Evolutionary conservation across 140 eudicot genomes (phyloP).

Genomic region (Ambrosia hybrid): DNA sequence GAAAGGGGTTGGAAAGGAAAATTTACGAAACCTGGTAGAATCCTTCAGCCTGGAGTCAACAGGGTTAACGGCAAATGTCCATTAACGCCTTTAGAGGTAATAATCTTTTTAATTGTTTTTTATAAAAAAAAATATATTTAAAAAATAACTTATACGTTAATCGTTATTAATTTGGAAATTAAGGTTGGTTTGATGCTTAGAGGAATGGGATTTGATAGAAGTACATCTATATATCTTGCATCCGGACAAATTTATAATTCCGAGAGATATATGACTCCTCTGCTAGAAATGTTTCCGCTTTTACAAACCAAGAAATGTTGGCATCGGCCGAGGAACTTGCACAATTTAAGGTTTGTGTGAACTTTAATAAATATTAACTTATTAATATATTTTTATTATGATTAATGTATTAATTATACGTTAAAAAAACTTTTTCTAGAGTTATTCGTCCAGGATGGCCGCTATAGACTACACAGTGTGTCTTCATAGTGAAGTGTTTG

Average conservation of each 20-base stretch:
- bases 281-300: constrained; percentile 92
- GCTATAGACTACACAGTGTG: constrained; percentile 97
- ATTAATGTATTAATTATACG: not conserved
- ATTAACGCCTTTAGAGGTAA: constrained; percentile 87
- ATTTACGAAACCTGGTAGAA: constrained; percentile 86
- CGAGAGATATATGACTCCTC: constrained; percentile 78
- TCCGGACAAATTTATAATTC: constrained; percentile 89
- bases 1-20: constrained; percentile 98
- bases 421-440: constrained; percentile 33
- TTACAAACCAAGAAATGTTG: constrained; percentile 82
- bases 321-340: constrained; percentile 78
- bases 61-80: constrained; percentile 96
- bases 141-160: not conserved
- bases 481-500: constrained; percentile 98
- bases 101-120: too few species aligned
- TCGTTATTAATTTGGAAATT: constrained; percentile 8
- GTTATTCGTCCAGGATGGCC: constrained; percentile 97
- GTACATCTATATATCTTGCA: constrained; percentile 78
- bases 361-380: not conserved
- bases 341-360: constrained; percentile 64
- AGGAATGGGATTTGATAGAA: constrained; percentile 95
- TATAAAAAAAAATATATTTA: not conserved
- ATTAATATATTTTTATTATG: not conserved
- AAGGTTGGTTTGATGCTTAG: constrained; percentile 98
- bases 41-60: constrained; percentile 85